Evolutionary conservation across 495 filamentous ascomycete genomes (phyloP).

Genomic region (Hyphodiscus hymeniophilus): DNA sequence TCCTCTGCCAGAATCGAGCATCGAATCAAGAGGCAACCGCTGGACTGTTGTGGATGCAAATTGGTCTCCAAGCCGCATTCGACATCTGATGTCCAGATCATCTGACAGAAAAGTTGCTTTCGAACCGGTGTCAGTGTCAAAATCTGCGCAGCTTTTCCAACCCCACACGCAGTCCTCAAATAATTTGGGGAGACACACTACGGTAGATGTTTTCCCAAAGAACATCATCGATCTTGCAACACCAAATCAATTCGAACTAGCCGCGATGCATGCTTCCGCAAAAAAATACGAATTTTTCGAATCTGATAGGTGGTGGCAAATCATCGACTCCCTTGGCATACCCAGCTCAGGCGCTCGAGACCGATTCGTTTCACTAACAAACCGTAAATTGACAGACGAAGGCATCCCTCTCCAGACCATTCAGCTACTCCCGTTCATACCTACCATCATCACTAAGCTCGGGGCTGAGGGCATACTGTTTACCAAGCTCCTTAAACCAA

Average conservation of each 20-base stretch:
- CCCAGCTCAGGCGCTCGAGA: constrained; percentile 43
- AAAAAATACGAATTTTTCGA: constrained; percentile 57
- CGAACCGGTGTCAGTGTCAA: constrained; percentile 83
- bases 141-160: constrained; percentile 62
- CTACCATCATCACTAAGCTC: constrained; percentile 75
- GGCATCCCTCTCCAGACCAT: constrained; percentile 77
- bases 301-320: constrained; percentile 60
- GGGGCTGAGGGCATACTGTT: constrained; percentile 68
- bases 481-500: constrained; percentile 56
- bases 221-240: constrained; percentile 57
- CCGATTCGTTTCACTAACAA: constrained; percentile 54
- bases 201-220: constrained; percentile 11
- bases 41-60: constrained; percentile 81
- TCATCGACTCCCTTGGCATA: constrained; percentile 72
- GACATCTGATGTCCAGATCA: constrained; percentile 19
- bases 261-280: constrained; percentile 63
- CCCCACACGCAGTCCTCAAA: constrained; percentile 5
- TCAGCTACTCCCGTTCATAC: constrained; percentile 79
- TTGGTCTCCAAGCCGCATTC: constrained; percentile 55
- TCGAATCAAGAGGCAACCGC: constrained; percentile 22
- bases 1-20: not conserved
- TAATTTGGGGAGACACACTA: not conserved
- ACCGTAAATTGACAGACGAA: constrained; percentile 54
- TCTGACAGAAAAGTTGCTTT: constrained; percentile 52
- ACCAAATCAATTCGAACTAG: constrained; percentile 76